Conservation (phyloP, 176 grass and related monocot genomes). For the Eremochloa ophiuroides region DNA sequence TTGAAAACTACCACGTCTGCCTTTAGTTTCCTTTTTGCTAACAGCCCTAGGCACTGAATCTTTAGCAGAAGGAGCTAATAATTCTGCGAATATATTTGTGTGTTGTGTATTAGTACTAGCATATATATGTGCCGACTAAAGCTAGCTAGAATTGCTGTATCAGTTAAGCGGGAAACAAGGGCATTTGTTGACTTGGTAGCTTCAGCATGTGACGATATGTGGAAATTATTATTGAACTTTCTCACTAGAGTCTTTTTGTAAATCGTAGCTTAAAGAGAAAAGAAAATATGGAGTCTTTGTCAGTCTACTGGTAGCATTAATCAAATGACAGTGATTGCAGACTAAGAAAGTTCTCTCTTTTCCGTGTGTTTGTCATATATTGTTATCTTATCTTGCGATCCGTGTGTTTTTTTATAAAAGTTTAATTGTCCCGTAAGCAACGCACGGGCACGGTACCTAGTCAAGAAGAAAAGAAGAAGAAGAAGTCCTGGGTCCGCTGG, state of each 20-base stretch:
- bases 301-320: constrained; percentile 19
- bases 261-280: background rate
- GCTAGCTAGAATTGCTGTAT: background rate
- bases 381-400: too few species aligned
- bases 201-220: background rate
- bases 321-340: constrained; percentile 24
- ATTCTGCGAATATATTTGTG: too few species aligned
- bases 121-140: background rate
- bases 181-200: constrained; percentile 15
- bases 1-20: background rate
- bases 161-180: background rate
- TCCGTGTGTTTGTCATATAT: too few species aligned
- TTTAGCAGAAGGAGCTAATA: constrained; percentile 3
- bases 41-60: background rate
- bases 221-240: background rate
- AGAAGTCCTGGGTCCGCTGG: too few species aligned
- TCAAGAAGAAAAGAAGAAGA: too few species aligned
- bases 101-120: background rate
- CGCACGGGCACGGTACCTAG: too few species aligned
- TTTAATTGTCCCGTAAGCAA: too few species aligned
- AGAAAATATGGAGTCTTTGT: constrained; percentile 7
- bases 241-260: background rate
- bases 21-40: constrained; percentile 19
- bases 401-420: too few species aligned
- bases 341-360: constrained; percentile 1